Percentiles rank a stretch among this genome's conserved stretches.
These are phyloP conservation scores for Tolypocladium capitatum DNA, from an alignment of 2,329 filamentous ascomycete species.

Conservation along the genomic window DNA sequence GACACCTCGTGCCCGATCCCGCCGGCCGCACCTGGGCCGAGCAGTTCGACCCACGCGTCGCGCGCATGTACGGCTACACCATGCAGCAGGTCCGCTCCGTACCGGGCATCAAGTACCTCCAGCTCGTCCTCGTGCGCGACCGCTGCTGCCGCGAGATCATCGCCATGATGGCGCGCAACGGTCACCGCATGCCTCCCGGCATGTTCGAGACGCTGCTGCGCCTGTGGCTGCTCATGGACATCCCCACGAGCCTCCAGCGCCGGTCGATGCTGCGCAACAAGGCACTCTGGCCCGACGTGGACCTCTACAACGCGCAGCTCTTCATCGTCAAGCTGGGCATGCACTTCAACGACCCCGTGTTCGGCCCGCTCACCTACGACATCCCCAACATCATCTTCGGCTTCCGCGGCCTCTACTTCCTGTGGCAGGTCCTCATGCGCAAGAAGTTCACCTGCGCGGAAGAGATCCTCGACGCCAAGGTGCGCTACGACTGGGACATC, in stretches of 20 bases:
- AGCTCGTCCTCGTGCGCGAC: conserved; percentile 50
- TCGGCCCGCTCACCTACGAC: conserved; percentile 33
- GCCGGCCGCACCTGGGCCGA: conserved; percentile 26
- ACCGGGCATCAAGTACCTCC: conserved; percentile 53
- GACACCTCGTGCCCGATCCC: conserved; percentile 48
- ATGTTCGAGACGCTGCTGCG: conserved; percentile 42
- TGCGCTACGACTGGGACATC: conserved; percentile 42
- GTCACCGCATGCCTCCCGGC: conserved; percentile 38
- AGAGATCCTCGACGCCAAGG: conserved; percentile 42
- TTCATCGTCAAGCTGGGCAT: conserved; percentile 63
- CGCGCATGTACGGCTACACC: conserved; percentile 2
- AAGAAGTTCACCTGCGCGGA: conserved; percentile 32
- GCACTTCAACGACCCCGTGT: conserved; percentile 51
- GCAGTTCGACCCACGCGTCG: conserved; percentile 4
- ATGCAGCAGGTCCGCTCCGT: conserved; percentile 30
- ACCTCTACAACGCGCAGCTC: conserved; percentile 48
- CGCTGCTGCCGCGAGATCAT: conserved; percentile 47
- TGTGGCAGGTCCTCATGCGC: conserved; percentile 47
- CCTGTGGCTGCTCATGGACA: conserved; percentile 62
- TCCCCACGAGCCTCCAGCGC: conserved; percentile 42
- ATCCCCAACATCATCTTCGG: conserved; percentile 47
- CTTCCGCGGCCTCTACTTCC: conserved; percentile 38
- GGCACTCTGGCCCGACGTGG: conserved; percentile 40
- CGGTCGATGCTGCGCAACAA: conserved; percentile 37
- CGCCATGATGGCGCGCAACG: conserved; percentile 42